Evolutionary conservation across 768 basidiomycete species (phyloP).

Genomic region (Lanmaoa pseudosensibilis): DNA sequence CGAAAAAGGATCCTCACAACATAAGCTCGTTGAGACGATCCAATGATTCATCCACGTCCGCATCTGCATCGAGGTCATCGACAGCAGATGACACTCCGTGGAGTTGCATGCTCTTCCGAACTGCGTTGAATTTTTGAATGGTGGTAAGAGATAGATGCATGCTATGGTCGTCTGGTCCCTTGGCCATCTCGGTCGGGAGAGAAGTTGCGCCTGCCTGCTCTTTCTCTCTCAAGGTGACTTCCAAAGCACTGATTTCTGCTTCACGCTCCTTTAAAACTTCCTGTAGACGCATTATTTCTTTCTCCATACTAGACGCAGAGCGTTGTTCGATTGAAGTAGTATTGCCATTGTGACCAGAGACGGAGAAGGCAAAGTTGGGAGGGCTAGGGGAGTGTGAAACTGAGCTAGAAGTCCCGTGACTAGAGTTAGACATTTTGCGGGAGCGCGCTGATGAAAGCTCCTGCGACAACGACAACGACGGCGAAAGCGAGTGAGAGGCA

Average conservation of each 20-base stretch:
- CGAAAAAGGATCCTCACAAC: conserved; percentile 55
- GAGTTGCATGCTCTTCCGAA: conserved; percentile 64
- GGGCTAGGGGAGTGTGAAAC: conserved; percentile 60
- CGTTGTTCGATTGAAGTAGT: conserved; percentile 52
- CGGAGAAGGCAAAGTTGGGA: conserved; percentile 61
- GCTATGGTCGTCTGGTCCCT: conserved; percentile 25
- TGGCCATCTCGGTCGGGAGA: not conserved
- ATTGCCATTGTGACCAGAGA: conserved; percentile 39
- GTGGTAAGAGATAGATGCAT: conserved; percentile 67
- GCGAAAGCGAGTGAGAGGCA: conserved; percentile 90
- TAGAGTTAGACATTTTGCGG: conserved; percentile 80
- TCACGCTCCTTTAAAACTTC: conserved; percentile 90
- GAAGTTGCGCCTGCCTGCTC: conserved; percentile 15
- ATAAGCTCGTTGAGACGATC: conserved; percentile 88
- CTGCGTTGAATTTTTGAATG: conserved; percentile 68
- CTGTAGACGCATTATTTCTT: conserved; percentile 94
- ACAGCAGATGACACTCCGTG: conserved; percentile 39
- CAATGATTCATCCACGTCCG: conserved; percentile 63
- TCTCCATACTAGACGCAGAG: conserved; percentile 82
- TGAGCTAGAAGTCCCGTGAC: conserved; percentile 66
- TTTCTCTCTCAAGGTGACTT: conserved; percentile 49
- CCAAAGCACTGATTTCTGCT: conserved; percentile 80
- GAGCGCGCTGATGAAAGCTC: conserved; percentile 87
- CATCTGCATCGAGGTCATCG: conserved; percentile 35
- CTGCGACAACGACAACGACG: conserved; percentile 97